Percentiles rank a stretch among this genome's conserved stretches.
phyloP scores from a whole-genome alignment of 345 rosid genomes.

The Populus davidiana region DNA sequence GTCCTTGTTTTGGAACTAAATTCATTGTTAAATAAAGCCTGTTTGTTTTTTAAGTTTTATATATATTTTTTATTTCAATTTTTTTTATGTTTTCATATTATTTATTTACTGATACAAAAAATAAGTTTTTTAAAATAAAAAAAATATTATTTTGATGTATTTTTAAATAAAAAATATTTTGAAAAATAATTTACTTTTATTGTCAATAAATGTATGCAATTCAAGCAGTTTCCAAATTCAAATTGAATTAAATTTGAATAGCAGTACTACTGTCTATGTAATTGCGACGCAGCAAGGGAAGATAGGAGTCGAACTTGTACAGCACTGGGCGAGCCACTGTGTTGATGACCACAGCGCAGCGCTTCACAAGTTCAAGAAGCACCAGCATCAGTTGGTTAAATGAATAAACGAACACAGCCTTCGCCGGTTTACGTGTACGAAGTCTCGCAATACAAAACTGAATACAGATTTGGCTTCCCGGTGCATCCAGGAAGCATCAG shows the following conservation, averaged over 20 bases:
- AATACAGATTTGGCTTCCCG: background rate
- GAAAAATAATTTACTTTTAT: too few species aligned
- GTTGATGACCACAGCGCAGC: background rate
- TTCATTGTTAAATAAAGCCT: background rate
- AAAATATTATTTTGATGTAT: too few species aligned
- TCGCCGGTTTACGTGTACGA: background rate
- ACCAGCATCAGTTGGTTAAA: background rate
- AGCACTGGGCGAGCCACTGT: background rate
- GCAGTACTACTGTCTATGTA: background rate
- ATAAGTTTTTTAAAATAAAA: too few species aligned
- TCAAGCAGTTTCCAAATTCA: background rate
- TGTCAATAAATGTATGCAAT: background rate
- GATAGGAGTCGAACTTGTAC: too few species aligned
- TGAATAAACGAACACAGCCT: background rate
- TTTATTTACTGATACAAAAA: too few species aligned
- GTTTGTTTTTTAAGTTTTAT: too few species aligned
- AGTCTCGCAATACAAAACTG: background rate
- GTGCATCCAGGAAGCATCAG: constrained; percentile 8
- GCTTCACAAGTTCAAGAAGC: background rate
- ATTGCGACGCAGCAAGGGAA: background rate
- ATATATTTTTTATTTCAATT: too few species aligned
- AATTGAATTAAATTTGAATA: background rate
- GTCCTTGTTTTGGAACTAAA: background rate
- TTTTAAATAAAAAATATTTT: too few species aligned
- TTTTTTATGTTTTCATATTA: too few species aligned